Base-by-base conservation (phyloP, 1,284 basidiomycete species). In the Phellopilus nigrolimitatus region DNA sequence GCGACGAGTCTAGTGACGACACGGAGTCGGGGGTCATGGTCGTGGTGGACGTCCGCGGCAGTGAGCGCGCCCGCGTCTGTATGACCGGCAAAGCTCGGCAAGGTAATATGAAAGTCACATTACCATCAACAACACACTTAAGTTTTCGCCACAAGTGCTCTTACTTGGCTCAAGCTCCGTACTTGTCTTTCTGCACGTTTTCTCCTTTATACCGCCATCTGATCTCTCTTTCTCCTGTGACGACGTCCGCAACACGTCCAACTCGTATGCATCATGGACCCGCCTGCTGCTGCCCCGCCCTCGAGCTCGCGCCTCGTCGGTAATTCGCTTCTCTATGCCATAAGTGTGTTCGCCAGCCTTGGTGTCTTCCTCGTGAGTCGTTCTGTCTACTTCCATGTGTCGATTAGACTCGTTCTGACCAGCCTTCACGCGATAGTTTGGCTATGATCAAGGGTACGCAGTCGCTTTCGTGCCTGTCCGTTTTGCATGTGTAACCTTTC, bases 321-420 rank as follows among this genome's bases (percentile, higher is more conserved):
- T 57, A 80, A 87, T 63, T 78, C 80, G 19, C 74, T 95, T 31
- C 81, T 95, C 50, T 91, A 91, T 65, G 79, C 82, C 8, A 84
- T 91, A 57, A 88, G 91, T 28, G 72, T 87, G 53, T 94, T 95
- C 60, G 90, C 88, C 56, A 89, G 85, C 69, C 71, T 95, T 28
- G 92, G 92, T 46, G 91, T 95, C 31, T 94, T 94, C 63, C 74
- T 92, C 57, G 89, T 94, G n/a, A n/a, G n/a, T 58, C 64, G 82
- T 71, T 27, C 40, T 48, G 36, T 40, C 38, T 44, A 44, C 27
- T 36, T 58, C 51, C 55, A 56, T 38, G 60, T 62, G 21, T 60
- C 60, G n/a, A 56, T 57, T 28, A 65, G 62, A 44, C 55, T 61
- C 41, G 39, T 47, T 22, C 52, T 42, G 38, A 37, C 13, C 8